Evolutionary conservation across 208 protist genomes (phyloP).

Genomic region (Trypanosoma cruzi): DNA sequence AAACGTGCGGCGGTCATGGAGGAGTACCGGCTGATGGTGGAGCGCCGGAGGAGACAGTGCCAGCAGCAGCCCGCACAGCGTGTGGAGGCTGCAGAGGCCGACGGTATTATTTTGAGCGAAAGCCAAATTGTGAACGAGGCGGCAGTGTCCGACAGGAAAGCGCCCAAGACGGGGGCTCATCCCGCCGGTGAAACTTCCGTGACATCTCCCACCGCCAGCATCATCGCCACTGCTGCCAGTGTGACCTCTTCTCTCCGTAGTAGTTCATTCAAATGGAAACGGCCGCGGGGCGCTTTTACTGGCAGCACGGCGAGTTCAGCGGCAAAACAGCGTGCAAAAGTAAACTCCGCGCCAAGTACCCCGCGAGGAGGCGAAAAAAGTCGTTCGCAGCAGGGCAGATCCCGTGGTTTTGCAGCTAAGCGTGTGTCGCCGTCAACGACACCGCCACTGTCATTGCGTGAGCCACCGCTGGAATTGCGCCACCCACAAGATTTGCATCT

Average conservation of each 20-base stretch:
- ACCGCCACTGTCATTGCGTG: not conserved
- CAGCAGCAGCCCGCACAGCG: conserved; percentile 1
- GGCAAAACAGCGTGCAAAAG: conserved; percentile 12
- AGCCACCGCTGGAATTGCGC: not conserved
- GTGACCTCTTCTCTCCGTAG: not conserved
- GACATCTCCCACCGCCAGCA: not conserved
- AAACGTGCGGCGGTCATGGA: conserved; percentile 53
- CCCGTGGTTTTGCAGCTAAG: not conserved
- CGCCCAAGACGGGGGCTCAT: not conserved
- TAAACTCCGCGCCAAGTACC: conserved; percentile 1
- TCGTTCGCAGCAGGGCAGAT: not conserved
- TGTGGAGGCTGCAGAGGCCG: not conserved
- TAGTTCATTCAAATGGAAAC: conserved; percentile 13
- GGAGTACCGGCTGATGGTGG: conserved; percentile 65
- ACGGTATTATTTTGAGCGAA: not conserved
- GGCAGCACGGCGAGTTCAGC: conserved; percentile 12
- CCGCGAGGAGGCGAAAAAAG: not conserved
- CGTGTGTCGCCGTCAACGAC: conserved; percentile 2
- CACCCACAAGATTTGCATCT: not conserved
- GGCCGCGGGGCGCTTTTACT: conserved; percentile 11
- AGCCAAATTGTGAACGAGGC: not conserved
- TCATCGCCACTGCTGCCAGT: not conserved
- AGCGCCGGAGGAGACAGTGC: conserved; percentile 15
- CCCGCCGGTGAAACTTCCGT: not conserved
- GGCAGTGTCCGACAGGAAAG: not conserved